Evolutionary conservation across 129 eudicot species (phyloP), one percentile per base, ranked within the genome.

Genomic region (Artemisia annua): DNA sequence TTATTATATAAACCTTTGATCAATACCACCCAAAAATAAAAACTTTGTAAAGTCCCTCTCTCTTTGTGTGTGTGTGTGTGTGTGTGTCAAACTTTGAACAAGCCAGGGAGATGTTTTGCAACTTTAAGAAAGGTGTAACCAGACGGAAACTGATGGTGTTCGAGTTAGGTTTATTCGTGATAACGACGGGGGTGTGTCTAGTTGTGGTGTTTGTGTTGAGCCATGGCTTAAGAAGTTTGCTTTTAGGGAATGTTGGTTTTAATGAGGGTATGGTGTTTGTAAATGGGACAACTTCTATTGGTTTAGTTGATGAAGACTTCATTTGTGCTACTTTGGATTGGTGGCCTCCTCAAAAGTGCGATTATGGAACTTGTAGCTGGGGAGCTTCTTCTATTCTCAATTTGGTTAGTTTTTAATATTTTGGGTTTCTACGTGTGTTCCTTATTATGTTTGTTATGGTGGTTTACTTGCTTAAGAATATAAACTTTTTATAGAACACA

Each of bases 291-390:
- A 44, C 69, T 46, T 55, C 79, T 0, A 82, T 92, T 64, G 97
- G 86, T 22, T 61, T 22, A 19, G 82, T 72, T 1, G 97, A 92
- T 82, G 83, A 84, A 66, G 89, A 92, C 46, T 92, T 83, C 70
- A 76, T 92, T 7, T 92, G 97, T 81, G 96, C 96, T 1, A 92
- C 97, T n/a, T 69, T 92, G 86, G 97, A 92, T 83, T 92, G 97
- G 96, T 92, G 96, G 96, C 97, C 96, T 13, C 90, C 93, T 35
- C 79, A 86, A 2, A 91, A 91, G 82, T 91, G 97, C 52, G 97
- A 91, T 71, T 91, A 88, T 71, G 97, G 97, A 26, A 84, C 87
- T 77, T 91, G 97, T 78, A 88, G 92, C 8, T 91, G 97, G 97
- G 97, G 84, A 43, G 56, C 58, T 28, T 72, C 96, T 75, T 86